Evolutionary conservation across 1,284 basidiomycete genomes (phyloP).

Genomic region (Ganoderma sp.): DNA sequence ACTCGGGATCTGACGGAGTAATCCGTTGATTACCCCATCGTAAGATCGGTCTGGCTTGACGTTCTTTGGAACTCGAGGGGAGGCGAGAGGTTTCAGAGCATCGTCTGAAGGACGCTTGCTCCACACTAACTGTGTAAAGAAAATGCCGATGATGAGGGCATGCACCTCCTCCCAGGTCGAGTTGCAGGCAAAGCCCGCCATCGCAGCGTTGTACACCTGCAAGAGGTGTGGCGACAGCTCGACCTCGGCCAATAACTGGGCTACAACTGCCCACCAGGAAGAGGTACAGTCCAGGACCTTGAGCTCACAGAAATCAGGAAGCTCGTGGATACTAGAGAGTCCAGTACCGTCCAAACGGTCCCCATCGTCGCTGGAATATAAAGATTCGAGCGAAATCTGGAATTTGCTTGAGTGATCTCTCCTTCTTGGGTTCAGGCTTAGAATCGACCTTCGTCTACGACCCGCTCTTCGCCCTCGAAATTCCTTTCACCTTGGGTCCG

Average conservation of each 20-base stretch:
- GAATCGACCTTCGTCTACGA: neutral
- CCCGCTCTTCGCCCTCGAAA: neutral
- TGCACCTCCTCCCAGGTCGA: neutral
- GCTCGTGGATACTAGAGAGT: neutral
- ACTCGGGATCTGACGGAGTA: neutral
- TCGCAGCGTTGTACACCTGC: conserved; percentile 1
- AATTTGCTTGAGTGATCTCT: neutral
- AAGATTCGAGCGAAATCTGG: neutral
- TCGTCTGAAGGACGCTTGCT: neutral
- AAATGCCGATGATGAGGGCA: neutral
- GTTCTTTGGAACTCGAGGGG: neutral
- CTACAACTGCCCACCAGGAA: neutral
- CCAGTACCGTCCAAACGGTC: neutral
- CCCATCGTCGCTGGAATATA: neutral
- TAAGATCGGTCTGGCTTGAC: neutral
- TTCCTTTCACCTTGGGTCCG: neutral
- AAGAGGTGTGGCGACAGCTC: neutral
- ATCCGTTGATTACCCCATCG: neutral
- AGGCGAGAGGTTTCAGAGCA: neutral
- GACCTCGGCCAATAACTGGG: neutral
- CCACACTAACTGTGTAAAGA: neutral
- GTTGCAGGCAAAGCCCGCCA: neutral
- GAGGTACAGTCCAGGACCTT: neutral
- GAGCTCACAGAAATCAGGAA: neutral
- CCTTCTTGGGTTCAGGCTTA: neutral